phyloP scores from a whole-genome alignment of 2,329 filamentous ascomycete genomes.

The Xylaria sp. region DNA sequence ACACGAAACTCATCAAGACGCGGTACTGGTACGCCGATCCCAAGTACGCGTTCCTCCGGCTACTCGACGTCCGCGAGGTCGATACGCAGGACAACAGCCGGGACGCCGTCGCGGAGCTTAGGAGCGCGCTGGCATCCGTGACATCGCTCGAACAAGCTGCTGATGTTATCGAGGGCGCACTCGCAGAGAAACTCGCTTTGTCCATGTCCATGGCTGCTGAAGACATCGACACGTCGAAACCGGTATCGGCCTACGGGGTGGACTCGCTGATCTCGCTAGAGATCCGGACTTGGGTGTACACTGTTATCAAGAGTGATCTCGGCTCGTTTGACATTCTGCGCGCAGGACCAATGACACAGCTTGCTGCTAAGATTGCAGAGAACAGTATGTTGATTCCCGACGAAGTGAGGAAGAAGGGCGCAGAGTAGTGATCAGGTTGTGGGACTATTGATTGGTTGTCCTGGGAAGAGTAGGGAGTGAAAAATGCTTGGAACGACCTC shows the following conservation, averaged over 20 bases:
- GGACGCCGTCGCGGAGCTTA: not conserved
- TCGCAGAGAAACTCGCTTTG: not conserved
- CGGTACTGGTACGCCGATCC: conserved; percentile 12
- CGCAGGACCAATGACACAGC: not conserved
- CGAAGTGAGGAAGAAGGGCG: conserved; percentile 4
- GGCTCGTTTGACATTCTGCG: conserved; percentile 6
- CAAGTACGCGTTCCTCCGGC: conserved; percentile 7
- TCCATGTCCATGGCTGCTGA: conserved; percentile 10
- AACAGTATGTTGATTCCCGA: conserved; percentile 2
- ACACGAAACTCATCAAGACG: conserved; percentile 17
- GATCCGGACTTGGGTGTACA: conserved; percentile 1
- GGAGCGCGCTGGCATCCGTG: not conserved
- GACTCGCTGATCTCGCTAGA: conserved; percentile 3
- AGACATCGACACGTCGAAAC: conserved; percentile 8
- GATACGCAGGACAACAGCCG: not conserved
- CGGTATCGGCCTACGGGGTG: conserved; percentile 6
- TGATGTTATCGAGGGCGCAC: not conserved
- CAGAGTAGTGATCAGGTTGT: not conserved
- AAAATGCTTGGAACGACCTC: too few species aligned
- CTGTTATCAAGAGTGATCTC: conserved; percentile 5
- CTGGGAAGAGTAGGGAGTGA: too few species aligned
- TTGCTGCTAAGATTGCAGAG: conserved; percentile 9
- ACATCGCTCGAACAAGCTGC: conserved; percentile 13
- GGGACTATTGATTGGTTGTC: too few species aligned
- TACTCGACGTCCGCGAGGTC: conserved; percentile 7